Percentiles rank a stretch among this genome's conserved stretches.
phyloP scores from a whole-genome alignment of 257 asterid species.

The Solanum chilense region DNA sequence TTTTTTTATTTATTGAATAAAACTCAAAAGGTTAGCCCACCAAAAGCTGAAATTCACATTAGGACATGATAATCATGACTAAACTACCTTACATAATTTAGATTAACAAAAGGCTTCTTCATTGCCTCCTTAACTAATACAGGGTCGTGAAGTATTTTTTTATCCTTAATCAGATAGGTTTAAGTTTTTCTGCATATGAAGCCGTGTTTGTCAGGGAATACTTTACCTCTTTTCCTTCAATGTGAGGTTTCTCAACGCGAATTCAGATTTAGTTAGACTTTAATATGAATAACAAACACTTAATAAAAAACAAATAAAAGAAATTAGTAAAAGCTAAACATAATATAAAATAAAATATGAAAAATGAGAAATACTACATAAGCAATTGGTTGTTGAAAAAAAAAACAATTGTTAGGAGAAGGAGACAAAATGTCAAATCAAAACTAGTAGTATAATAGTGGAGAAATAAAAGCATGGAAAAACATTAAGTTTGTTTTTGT shows the following conservation, averaged over 20 bases:
- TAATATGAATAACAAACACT: accelerated
- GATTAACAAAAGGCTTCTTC: background rate
- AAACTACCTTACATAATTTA: background rate
- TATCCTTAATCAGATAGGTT: no score
- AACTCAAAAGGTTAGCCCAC: background rate
- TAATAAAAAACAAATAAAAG: no score
- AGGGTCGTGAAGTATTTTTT: background rate
- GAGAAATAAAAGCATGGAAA: background rate
- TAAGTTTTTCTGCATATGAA: no score
- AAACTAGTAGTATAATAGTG: background rate
- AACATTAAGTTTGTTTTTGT: background rate
- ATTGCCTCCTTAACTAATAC: background rate
- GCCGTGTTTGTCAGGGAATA: background rate
- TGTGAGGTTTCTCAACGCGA: background rate
- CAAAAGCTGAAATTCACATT: background rate
- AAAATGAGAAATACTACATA: background rate
- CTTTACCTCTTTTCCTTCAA: background rate
- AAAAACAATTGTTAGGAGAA: background rate
- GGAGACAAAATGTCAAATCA: background rate
- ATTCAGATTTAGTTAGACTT: no score
- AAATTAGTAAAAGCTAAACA: no score
- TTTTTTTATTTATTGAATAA: background rate
- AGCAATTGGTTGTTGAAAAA: background rate
- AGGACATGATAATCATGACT: background rate
- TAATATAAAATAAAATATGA: background rate